Evolutionary conservation across 352 stramenopile genomes (phyloP).

Genomic region (Globisporangium lucens): DNA sequence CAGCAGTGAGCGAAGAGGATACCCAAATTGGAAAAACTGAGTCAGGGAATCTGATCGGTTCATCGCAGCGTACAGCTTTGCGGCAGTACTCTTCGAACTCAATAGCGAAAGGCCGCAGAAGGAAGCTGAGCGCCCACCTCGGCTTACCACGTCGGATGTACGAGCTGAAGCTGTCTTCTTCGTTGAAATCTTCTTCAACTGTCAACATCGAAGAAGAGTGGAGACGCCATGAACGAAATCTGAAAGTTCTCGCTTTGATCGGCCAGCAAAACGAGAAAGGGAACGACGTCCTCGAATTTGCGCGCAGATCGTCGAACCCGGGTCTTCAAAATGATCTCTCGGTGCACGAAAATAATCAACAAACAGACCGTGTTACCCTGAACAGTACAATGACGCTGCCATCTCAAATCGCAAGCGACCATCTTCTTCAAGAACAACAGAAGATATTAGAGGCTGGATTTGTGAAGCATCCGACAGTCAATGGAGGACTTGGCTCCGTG

Average conservation of each 20-base stretch:
- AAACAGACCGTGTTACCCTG: neutral
- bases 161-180: slow-evolving; percentile 1
- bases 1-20: neutral
- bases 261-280: slow-evolving; percentile 1
- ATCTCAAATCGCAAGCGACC: slow-evolving; percentile 1
- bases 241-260: slow-evolving; percentile 4
- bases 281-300: slow-evolving; percentile 1
- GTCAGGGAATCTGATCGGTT: neutral
- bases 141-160: neutral
- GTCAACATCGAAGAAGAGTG: slow-evolving; percentile 9
- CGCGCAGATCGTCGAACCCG: neutral
- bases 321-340: neutral
- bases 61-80: neutral
- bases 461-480: neutral
- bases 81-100: neutral
- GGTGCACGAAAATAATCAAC: neutral
- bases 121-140: slow-evolving; percentile 11
- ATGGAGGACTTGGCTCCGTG: neutral
- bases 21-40: neutral
- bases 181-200: neutral
- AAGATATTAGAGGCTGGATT: neutral
- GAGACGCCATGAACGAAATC: slow-evolving; percentile 13
- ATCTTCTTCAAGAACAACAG: neutral
- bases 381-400: neutral
- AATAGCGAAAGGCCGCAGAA: neutral